Evolutionary conservation across 2,329 filamentous ascomycete genomes (phyloP), one percentile per base, ranked within the genome.

Genomic region (Aspergillus ibericus): DNA sequence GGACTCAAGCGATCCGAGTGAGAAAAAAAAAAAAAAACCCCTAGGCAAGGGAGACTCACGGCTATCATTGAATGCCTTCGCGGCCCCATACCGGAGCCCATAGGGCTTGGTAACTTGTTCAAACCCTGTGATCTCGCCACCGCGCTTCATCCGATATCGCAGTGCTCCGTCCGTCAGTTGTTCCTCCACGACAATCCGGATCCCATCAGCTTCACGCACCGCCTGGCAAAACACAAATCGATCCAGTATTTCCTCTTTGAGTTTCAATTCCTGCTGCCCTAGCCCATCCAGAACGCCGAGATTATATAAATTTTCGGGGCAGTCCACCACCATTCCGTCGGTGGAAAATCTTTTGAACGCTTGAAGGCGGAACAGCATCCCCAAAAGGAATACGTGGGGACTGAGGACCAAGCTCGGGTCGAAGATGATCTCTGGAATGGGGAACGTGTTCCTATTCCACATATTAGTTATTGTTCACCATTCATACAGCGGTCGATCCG

Each of bases 401-500:
- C 70, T 78, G 18, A 78, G 68, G 9, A 75, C 62, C 13, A 79
- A 64, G 6, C 65, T 75, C 1, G 58, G 67, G 59, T 75, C 59
- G 66, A 71, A 76, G 42, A 79, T 70, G 44, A 72, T 73, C 60
- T 77, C 65, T 6, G 68, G 71, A 32, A 78, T 60, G 2, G 60
- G 60, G 48, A 77, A 77, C 6, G 55, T 72, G 55, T 75, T 73
- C 32, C 70, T 72, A 52, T 55, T 53, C 12, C 12, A 35, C 12
- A 35, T 35, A 35, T 35, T 35, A 35, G 12, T 35, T 35, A 35
- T 35, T 35, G 12, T 35, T 35, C 12, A 35, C 12, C 12, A 35
- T 35, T 35, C 12, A 35, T 35, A 35, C 12, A 35, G 34, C 12
- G 12, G 12, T 35, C 12, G 12, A 12, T 35, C 18, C 36, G 42